These are phyloP conservation scores for Simplicillium aogashimaense DNA, from an alignment of 2,329 filamentous ascomycete genomes.

Conservation along the genomic window DNA sequence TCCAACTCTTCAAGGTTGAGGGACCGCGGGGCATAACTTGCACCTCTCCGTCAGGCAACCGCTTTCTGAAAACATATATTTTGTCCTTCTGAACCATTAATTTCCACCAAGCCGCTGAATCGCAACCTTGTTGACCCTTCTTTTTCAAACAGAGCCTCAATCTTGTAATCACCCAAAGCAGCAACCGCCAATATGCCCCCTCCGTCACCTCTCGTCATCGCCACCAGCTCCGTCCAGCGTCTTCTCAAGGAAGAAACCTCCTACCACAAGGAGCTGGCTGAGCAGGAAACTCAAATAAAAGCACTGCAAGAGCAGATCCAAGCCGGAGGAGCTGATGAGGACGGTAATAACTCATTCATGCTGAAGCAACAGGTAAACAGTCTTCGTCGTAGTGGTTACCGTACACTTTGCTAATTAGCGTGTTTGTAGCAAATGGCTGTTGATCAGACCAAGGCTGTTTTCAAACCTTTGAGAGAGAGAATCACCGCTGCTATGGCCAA, in stretches of 20 bases:
- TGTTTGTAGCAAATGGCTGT: slow-evolving; percentile 58
- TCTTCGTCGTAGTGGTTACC: neutral
- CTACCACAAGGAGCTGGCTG: slow-evolving; percentile 76
- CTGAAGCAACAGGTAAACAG: slow-evolving; percentile 74
- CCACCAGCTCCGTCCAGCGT: slow-evolving; percentile 68
- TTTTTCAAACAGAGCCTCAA: too few relatives aligned
- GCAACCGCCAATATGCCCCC: slow-evolving; percentile 56
- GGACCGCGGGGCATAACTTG: too few relatives aligned
- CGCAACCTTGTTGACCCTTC: too few relatives aligned
- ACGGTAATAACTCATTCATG: slow-evolving; percentile 67
- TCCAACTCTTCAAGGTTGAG: too few relatives aligned
- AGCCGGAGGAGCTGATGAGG: slow-evolving; percentile 39
- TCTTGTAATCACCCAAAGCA: too few relatives aligned
- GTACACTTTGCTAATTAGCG: slow-evolving; percentile 3
- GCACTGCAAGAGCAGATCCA: slow-evolving; percentile 54
- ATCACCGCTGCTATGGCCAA: slow-evolving; percentile 63
- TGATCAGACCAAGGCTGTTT: slow-evolving; percentile 80
- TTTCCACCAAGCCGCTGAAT: too few relatives aligned
- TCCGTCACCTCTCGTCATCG: slow-evolving; percentile 66
- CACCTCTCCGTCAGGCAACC: too few relatives aligned
- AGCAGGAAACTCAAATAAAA: slow-evolving; percentile 63
- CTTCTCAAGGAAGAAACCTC: slow-evolving; percentile 85
- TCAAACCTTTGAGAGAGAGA: slow-evolving; percentile 60
- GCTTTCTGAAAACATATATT: too few relatives aligned
- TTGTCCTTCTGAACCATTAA: too few relatives aligned